A percentile compares a stretch with the other conserved stretches of the same genome.
These are phyloP conservation scores for Annulohypoxylon maeteangense DNA, from an alignment of 495 filamentous ascomycete genomes.

Conservation along the genomic window DNA sequence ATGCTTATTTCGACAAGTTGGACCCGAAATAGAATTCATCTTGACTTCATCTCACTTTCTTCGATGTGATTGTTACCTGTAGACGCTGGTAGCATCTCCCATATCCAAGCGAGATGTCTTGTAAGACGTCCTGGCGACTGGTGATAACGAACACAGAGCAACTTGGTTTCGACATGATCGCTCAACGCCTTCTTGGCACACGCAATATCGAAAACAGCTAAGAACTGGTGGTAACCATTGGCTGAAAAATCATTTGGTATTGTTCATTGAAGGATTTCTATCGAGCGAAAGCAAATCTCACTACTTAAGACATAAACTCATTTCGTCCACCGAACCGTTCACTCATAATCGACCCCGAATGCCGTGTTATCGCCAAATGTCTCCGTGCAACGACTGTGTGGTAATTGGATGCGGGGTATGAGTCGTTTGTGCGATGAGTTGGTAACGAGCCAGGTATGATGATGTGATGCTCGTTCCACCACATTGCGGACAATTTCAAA, in stretches of 20 bases:
- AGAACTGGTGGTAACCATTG: background rate
- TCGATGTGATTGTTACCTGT: background rate
- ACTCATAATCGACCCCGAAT: slow-evolving; percentile 12
- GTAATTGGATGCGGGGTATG: slow-evolving; percentile 7
- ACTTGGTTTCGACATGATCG: background rate
- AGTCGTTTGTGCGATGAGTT: slow-evolving; percentile 7
- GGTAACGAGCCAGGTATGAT: background rate
- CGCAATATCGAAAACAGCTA: background rate
- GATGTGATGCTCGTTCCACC: slow-evolving; percentile 13
- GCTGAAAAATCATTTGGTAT: background rate
- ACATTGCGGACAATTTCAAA: slow-evolving; percentile 2
- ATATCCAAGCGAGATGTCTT: background rate
- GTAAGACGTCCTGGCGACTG: background rate
- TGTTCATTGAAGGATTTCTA: slow-evolving; percentile 20
- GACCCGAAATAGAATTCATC: slow-evolving; percentile 14
- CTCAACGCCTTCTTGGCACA: background rate
- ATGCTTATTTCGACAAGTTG: slow-evolving; percentile 44
- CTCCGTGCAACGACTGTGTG: slow-evolving; percentile 14
- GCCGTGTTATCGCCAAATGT: slow-evolving; percentile 11
- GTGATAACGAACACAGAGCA: background rate
- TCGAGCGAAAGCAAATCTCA: slow-evolving; percentile 16
- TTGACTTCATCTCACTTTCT: slow-evolving; percentile 15
- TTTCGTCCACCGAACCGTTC: background rate
- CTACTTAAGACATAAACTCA: background rate
- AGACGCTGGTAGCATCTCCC: background rate